Evolutionary conservation across 129 eudicot species (phyloP), one percentile per base, ranked within the genome.

Genomic region (Chrysanthemum lavandulifolium): DNA sequence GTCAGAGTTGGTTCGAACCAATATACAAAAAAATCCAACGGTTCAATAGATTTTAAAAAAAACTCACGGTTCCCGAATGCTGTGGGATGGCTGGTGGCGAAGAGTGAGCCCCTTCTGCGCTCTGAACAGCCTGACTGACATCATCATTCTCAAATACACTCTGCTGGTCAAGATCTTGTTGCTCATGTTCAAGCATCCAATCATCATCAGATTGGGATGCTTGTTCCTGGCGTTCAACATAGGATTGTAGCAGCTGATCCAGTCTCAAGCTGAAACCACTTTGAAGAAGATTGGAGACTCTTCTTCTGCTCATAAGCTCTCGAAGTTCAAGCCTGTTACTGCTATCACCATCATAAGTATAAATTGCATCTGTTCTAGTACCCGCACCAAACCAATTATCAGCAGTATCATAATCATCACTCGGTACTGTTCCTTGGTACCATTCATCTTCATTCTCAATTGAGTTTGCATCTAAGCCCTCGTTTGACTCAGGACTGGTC

Each of bases 251-350:
- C 65, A 95, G 61, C 81, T 71, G 92, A 71, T 95, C 80, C 25
- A 95, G 87, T 61, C 95, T 86, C 78, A 71, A 88, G 54, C 97
- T 91, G 61, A 95, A 95, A 71, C 85, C 87, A 82, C 99, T 95
- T 61, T 82, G 84, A 88, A 95, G 97, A 78, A 95, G 97, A 84
- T 82, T 88, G 49, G 97, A 83, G 68, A 95, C 99, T 58, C 87
- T 83, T 82, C 99, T 88, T 89, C 97, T 86, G 85, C 91, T 86
- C 60, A 67, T 65, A 72, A 95, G 96, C 75, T 85, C 84, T 79
- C 91, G 82, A 47, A 95, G 82, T 50, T 95, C 99, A 23, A 68
- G 76, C 69, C 69, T 78, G 69, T 77, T 65, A 23, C 53, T 77
- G 71, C 80, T 84, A 47, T 88, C 89, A 69, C 85, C 90, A 58